phyloP scores from a whole-genome alignment of 1,139 yeast species.

The Blastobotrys malaysiensis region DNA sequence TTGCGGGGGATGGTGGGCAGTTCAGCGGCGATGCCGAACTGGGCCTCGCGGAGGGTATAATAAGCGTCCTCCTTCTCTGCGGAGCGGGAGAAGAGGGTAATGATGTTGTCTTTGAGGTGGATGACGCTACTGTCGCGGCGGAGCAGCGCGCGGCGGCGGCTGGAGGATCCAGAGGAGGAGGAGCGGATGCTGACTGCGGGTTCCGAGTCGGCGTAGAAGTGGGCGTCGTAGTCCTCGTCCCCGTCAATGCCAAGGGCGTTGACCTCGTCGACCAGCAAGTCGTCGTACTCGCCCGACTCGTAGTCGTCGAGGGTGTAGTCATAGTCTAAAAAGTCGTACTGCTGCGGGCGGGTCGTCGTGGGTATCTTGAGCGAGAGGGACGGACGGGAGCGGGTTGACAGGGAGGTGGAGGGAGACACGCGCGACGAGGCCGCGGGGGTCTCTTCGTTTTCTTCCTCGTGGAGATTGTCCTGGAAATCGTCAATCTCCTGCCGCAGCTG shows the following conservation, averaged over 20 bases:
- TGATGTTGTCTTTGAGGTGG: constrained; percentile 20
- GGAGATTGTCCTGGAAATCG: constrained; percentile 14
- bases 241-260: constrained; percentile 24
- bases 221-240: constrained; percentile 17
- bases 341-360: not conserved
- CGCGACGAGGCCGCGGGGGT: not conserved
- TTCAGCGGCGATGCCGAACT: constrained; percentile 10
- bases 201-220: not conserved
- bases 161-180: constrained; percentile 3
- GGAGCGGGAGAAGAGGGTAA: constrained; percentile 19
- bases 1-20: constrained; percentile 15
- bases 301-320: constrained; percentile 3
- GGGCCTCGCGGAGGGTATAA: constrained; percentile 3
- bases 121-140: constrained; percentile 16
- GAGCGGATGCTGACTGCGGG: not conserved
- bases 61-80: not conserved
- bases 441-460: constrained; percentile 4
- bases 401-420: constrained; percentile 8
- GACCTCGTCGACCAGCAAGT: constrained; percentile 26
- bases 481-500: not conserved
- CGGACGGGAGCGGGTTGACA: constrained; percentile 3
- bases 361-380: constrained; percentile 6
- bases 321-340: not conserved
- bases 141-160: constrained; percentile 7
- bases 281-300: constrained; percentile 8